These are phyloP conservation scores for Penicillium sp. DNA, from an alignment of 2,329 filamentous ascomycete genomes.

Conservation along the genomic window DNA sequence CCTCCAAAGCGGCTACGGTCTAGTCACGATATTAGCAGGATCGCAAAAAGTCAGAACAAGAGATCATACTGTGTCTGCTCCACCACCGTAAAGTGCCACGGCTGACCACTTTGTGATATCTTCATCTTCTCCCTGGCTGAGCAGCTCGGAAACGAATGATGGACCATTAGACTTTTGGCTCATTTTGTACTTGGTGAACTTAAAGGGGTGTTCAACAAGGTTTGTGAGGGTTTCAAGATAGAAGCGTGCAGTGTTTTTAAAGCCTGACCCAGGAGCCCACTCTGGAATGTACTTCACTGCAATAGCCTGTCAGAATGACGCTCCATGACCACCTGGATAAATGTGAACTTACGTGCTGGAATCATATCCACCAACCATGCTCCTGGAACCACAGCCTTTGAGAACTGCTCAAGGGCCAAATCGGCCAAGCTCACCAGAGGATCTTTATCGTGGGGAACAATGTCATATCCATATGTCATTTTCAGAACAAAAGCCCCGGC, in stretches of 20 bases:
- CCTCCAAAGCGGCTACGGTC: constrained; percentile 44
- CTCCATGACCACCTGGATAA: too few relatives aligned
- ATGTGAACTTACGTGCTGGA: constrained; percentile 38
- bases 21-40: constrained; percentile 13
- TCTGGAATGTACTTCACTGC: constrained; percentile 42
- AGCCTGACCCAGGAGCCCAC: constrained; percentile 48
- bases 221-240: constrained; percentile 35
- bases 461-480: constrained; percentile 48
- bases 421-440: constrained; percentile 46
- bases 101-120: constrained; percentile 44
- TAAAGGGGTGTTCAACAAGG: constrained; percentile 43
- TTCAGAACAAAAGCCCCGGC: constrained; percentile 45
- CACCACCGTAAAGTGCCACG: constrained; percentile 43
- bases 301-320: background rate
- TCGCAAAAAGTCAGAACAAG: background rate
- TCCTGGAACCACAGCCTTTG: constrained; percentile 42
- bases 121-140: constrained; percentile 33
- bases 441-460: constrained; percentile 40
- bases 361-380: constrained; percentile 49
- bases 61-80: constrained; percentile 39
- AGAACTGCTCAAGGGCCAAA: constrained; percentile 42
- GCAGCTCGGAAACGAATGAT: constrained; percentile 19
- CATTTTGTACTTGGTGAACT: constrained; percentile 17
- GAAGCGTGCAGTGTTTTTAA: constrained; percentile 42
- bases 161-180: background rate